A percentile compares a stretch with the other conserved stretches of the same genome.
These are phyloP conservation scores for Aspergillus intermedius DNA, from an alignment of 2,329 filamentous ascomycete species.

Conservation along the genomic window DNA sequence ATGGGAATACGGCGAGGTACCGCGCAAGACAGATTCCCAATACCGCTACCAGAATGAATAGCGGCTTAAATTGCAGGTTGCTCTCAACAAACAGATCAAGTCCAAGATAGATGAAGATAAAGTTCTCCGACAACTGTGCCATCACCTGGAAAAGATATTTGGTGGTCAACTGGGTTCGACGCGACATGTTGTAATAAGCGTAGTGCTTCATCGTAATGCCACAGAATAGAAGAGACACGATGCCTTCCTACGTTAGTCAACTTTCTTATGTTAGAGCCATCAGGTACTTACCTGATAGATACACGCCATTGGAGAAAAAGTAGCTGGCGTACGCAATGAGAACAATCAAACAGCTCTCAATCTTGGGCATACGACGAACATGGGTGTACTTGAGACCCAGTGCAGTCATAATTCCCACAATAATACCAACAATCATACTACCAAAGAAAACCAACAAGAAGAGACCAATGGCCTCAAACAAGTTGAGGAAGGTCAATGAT, in stretches of 20 bases:
- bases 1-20: constrained; percentile 90
- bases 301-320: constrained; percentile 92
- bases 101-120: constrained; percentile 98
- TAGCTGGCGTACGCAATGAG: constrained; percentile 94
- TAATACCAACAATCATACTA: constrained; percentile 79
- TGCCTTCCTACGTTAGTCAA: constrained; percentile 54
- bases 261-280: constrained; percentile 2
- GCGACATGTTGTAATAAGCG: constrained; percentile 99
- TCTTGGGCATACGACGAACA: constrained; percentile 86
- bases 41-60: constrained; percentile 89
- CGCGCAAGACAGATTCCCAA: constrained; percentile 85
- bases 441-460: constrained; percentile 96
- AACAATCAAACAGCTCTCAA: constrained; percentile 89
- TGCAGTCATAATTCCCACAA: constrained; percentile 81
- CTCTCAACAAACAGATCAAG: constrained; percentile 90
- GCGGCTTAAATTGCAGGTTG: constrained; percentile 80
- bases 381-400: constrained; percentile 91
- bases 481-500: constrained; percentile 68
- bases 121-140: constrained; percentile 94
- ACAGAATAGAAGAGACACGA: constrained; percentile 93
- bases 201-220: constrained; percentile 98
- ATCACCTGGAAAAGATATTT: constrained; percentile 96
- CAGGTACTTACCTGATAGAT: constrained; percentile 76
- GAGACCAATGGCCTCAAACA: constrained; percentile 86
- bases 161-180: constrained; percentile 91